Percentiles rank a stretch among this genome's conserved stretches.
Conservation (phyloP, 1,139 yeast genomes). For the Suhomyces kunorum region DNA sequence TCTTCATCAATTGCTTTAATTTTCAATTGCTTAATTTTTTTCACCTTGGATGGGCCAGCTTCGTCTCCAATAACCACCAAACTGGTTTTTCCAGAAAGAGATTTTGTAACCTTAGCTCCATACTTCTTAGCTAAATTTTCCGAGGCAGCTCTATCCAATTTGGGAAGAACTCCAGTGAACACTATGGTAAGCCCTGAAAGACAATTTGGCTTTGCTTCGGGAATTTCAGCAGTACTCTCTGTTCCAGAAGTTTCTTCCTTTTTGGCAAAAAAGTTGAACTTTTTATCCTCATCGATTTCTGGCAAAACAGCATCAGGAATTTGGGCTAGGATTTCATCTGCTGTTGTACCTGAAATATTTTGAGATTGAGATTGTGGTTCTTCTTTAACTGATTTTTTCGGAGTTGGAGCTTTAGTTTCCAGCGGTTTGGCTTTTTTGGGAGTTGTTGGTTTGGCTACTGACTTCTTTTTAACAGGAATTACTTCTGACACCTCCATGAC, state of each 20-base stretch:
- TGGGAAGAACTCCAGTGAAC: constrained; percentile 87
- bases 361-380: too few species aligned
- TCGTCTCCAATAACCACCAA: constrained; percentile 91
- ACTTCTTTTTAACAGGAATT: neutral
- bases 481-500: neutral
- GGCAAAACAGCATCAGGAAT: constrained; percentile 76
- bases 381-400: neutral
- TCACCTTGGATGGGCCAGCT: constrained; percentile 95
- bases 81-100: constrained; percentile 83
- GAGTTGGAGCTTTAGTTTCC: constrained; percentile 5
- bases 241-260: constrained; percentile 25
- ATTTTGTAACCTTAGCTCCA: constrained; percentile 92
- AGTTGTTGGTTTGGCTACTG: neutral
- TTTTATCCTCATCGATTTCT: constrained; percentile 50
- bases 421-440: neutral
- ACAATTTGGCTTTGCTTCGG: constrained; percentile 82
- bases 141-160: constrained; percentile 72
- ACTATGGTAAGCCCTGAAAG: constrained; percentile 86
- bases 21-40: constrained; percentile 68
- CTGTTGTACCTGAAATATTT: constrained; percentile 31
- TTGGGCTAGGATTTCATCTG: constrained; percentile 54
- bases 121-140: constrained; percentile 77
- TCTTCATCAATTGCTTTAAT: constrained; percentile 84
- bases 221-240: constrained; percentile 42
- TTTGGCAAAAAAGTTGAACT: constrained; percentile 56